phyloP scores from a whole-genome alignment of 73 alveolate genomes.

The Uronychia setigera region DNA sequence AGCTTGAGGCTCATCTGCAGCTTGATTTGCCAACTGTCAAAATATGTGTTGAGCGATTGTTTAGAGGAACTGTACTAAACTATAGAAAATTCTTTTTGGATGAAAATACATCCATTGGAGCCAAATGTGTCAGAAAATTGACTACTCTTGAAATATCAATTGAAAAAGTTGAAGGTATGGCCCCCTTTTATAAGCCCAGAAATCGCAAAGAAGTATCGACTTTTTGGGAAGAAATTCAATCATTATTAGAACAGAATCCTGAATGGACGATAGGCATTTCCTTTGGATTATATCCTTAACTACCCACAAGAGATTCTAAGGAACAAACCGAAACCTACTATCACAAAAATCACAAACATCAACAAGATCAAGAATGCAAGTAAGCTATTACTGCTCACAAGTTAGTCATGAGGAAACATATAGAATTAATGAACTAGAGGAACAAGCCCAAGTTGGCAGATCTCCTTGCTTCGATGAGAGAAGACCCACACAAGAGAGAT shows the following conservation, averaged over 20 bases:
- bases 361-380: no score
- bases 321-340: no score
- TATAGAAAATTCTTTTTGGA: constrained; percentile 52
- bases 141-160: neutral
- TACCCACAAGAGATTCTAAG: neutral
- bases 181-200: neutral
- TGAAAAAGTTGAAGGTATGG: neutral
- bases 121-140: neutral
- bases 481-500: no score
- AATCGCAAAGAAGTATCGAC: constrained; percentile 1
- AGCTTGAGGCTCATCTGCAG: neutral
- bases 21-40: neutral
- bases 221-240: constrained; percentile 41
- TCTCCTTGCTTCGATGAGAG: no score
- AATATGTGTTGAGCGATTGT: constrained; percentile 34
- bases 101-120: neutral
- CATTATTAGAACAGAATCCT: constrained; percentile 21
- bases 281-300: constrained; percentile 46
- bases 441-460: no score
- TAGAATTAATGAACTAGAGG: no score
- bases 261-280: constrained; percentile 18
- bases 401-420: no score
- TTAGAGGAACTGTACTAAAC: constrained; percentile 48
- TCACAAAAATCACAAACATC: no score
- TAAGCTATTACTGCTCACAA: no score